Base-by-base conservation (phyloP, 768 basidiomycete genomes). In the Boletus huronensis region DNA sequence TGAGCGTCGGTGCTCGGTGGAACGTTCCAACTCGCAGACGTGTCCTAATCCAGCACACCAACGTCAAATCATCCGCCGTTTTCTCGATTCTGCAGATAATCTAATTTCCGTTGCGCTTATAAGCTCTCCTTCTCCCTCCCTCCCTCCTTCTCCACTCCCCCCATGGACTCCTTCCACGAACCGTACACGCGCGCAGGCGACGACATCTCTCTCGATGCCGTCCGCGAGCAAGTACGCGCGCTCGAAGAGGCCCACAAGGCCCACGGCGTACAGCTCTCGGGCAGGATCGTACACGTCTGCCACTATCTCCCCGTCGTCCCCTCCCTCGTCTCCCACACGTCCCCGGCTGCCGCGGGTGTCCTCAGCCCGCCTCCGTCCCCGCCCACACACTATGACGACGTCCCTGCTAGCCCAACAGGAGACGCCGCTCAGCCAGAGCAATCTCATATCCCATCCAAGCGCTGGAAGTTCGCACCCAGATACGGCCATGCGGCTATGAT, bases 401-500 rank as follows among this genome's bases (percentile, higher is more conserved):
- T 80, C 25, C 72, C 75, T 0, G 58, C 72, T 10, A 75, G 69
- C 53, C 74, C 73, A 2, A 64, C 63, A 2, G 48, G 26, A 3
- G 61, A 62, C 3, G 52, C 50, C 41, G 41, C 34, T 1, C 50
- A 45, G 9, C 50, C 11, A 3, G 46, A 28, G 9, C 47, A 42
- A 9, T 58, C 41, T 7, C 54, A 53, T 11, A 45, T 54, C 34
- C 58, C 74, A 0, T 55, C 58, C 31, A 59, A 41, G 36, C 75
- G 77, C 35, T 99, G 96, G 96, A 80, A 82, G 17, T 75, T 99
- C 6, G 72, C 81, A 2, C 82, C 85, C 2, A 80, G 96, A 38
- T 86, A 93, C 58, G 95, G 94, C 17, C 97, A 98, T 67, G 82
- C 91, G 9, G 96, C 96, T 11, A 93, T 98, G 90, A 88, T 94